Percentiles rank a stretch among this genome's conserved stretches.
These are phyloP conservation scores for Fusarium sp. DNA, from an alignment of 2,329 filamentous ascomycete genomes.

Conservation along the genomic window DNA sequence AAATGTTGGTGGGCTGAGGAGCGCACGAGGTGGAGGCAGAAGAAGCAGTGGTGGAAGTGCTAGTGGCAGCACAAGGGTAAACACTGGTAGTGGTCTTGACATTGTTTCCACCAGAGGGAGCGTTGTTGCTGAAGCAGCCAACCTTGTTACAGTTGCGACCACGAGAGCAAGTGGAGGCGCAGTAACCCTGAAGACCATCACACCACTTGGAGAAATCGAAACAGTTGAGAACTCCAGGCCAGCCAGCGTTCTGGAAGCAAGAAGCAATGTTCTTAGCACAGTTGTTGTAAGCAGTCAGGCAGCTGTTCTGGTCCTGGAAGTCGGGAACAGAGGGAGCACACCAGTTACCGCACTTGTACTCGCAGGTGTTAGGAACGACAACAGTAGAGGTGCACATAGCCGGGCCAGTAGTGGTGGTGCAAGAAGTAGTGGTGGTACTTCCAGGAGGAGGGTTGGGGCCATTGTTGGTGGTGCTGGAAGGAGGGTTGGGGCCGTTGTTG, in stretches of 20 bases:
- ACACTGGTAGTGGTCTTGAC: conserved; percentile 52
- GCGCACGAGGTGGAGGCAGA: conserved; percentile 52
- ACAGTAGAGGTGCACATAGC: conserved; percentile 61
- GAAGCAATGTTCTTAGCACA: conserved; percentile 60
- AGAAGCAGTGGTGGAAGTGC: conserved; percentile 47
- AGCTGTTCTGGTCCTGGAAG: conserved; percentile 57
- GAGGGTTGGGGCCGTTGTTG: conserved; percentile 16
- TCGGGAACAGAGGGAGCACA: conserved; percentile 62
- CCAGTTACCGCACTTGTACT: conserved; percentile 67
- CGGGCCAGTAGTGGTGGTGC: conserved; percentile 51
- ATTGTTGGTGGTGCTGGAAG: background rate
- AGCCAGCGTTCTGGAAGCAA: conserved; percentile 64
- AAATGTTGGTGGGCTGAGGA: conserved; percentile 63
- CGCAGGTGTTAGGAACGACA: conserved; percentile 59
- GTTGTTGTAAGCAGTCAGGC: conserved; percentile 56
- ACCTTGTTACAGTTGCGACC: conserved; percentile 55
- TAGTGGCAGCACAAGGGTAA: conserved; percentile 48
- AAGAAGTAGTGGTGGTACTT: conserved; percentile 29
- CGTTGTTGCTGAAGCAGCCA: conserved; percentile 56
- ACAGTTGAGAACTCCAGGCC: conserved; percentile 61
- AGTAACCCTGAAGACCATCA: conserved; percentile 58
- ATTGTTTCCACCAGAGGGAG: conserved; percentile 52
- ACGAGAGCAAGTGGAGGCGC: conserved; percentile 50
- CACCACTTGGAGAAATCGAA: conserved; percentile 64
- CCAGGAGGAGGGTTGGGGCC: conserved; percentile 11